A percentile compares a stretch with the other conserved stretches of the same genome.
Conservation (phyloP, 345 rosid species). For the Hevea brasiliensis region DNA sequence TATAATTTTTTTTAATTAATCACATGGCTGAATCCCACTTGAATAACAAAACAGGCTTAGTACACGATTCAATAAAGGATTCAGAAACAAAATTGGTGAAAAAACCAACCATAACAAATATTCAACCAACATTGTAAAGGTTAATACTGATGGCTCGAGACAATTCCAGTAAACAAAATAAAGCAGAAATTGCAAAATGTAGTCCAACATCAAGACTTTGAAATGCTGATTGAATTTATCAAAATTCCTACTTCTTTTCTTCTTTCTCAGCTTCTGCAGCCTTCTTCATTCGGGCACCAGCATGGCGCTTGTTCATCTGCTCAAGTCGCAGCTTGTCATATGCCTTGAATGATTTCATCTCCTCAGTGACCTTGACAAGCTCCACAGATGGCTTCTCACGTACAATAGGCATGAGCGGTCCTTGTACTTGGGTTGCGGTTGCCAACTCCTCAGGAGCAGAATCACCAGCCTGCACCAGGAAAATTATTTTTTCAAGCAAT, state of each 20-base stretch:
- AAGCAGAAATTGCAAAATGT: slow-evolving; percentile 3
- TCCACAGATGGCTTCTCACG: slow-evolving; percentile 61
- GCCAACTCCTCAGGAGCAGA: slow-evolving; percentile 75
- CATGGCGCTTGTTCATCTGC: slow-evolving; percentile 53
- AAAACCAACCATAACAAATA: neutral
- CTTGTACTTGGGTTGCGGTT: slow-evolving; percentile 72
- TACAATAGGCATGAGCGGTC: slow-evolving; percentile 57
- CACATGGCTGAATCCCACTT: no score
- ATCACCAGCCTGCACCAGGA: slow-evolving; percentile 69
- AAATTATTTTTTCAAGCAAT: neutral
- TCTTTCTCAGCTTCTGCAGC: slow-evolving; percentile 92
- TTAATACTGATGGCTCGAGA: neutral
- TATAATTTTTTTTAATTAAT: no score
- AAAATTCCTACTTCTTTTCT: slow-evolving; percentile 65
- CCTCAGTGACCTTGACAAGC: slow-evolving; percentile 68
- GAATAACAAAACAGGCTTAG: no score
- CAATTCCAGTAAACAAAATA: neutral
- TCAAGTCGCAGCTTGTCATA: slow-evolving; percentile 71
- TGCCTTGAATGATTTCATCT: slow-evolving; percentile 77
- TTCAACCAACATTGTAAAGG: neutral
- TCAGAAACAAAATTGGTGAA: neutral
- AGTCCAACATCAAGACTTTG: neutral
- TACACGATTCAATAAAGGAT: neutral
- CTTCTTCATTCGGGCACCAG: slow-evolving; percentile 68
- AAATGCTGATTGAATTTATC: no score